Base-by-base conservation (phyloP, 257 asterid genomes). In the Solanum chiquidenum region DNA sequence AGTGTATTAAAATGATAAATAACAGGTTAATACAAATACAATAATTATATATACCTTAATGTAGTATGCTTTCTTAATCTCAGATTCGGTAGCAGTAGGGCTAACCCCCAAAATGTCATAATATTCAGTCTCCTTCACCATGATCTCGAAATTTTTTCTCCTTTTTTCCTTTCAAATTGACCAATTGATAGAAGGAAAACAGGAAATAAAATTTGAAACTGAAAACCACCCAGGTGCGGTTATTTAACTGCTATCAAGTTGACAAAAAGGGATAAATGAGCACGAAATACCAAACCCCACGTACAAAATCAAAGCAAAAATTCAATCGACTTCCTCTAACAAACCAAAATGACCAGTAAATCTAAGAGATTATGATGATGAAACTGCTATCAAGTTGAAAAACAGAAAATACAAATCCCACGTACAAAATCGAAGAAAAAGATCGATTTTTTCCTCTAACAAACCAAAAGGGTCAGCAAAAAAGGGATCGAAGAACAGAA, bases 41-140 rank as follows among this genome's bases (percentile, higher is more conserved):
- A 74, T 20, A 35, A 35, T 20, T 35, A 74, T 35, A 25, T 79
- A 25, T 85, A 94, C 98, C 95, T 93, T 93, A 29, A 93, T 91
- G 90, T 93, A 94, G 91, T 94, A 94, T 27, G 98, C 98, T 76
- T 94, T 94, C 77, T 94, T 94, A 40, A 94, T 94, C 88, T 94
- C 95, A 76, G 94, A 80, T 90, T 94, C 95, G 1, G 94, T 90
- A 18, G 96, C 98, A 60, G 93, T 92, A 21, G 95, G 95, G 92
- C 89, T 92, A 84, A 94, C 98, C 58, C 98, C 98, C 90, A 94
- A 87, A 89, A 93, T 95, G 87, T 94, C 98, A 87, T 94, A 94
- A 87, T 93, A 94, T 55, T 93, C 98, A 27, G 94, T 93, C 87
- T 94, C 98, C 95, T 93, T 94, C 94, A 93, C 98, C 96, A 93